Conservation (phyloP, 257 asterid species). For the Sherardia arvensis region DNA sequence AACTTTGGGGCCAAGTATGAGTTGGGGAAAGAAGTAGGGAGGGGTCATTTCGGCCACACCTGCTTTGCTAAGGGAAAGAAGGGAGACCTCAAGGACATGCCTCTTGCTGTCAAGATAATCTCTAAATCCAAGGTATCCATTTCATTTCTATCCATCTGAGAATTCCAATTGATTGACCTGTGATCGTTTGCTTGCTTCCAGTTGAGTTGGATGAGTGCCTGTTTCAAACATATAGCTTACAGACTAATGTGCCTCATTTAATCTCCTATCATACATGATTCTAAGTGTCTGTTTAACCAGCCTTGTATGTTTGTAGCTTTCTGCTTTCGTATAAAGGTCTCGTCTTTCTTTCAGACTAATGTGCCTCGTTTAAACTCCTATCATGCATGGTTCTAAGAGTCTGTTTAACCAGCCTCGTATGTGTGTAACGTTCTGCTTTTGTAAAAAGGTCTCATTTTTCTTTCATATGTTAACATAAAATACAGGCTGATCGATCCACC, state of each 20-base stretch:
- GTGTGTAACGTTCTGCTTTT: neutral
- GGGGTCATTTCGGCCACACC: conserved; percentile 98
- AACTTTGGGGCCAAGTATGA: conserved; percentile 88
- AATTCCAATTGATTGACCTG: neutral
- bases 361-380: neutral
- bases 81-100: conserved; percentile 73
- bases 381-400: neutral
- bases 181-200: neutral
- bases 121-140: conserved; percentile 74
- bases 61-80: conserved; percentile 69
- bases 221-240: neutral
- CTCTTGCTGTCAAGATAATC: conserved; percentile 86
- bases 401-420: neutral
- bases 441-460: neutral
- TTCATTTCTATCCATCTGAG: neutral
- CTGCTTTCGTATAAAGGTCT: neutral
- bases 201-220: neutral
- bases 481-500: neutral
- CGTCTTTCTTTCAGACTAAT: neutral
- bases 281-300: neutral
- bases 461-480: neutral
- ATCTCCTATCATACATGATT: neutral
- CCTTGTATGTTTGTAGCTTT: neutral
- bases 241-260: neutral
- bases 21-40: conserved; percentile 88